These are phyloP conservation scores for Orbilia quercus DNA, from an alignment of 2,329 filamentous ascomycete species.

Conservation along the genomic window DNA sequence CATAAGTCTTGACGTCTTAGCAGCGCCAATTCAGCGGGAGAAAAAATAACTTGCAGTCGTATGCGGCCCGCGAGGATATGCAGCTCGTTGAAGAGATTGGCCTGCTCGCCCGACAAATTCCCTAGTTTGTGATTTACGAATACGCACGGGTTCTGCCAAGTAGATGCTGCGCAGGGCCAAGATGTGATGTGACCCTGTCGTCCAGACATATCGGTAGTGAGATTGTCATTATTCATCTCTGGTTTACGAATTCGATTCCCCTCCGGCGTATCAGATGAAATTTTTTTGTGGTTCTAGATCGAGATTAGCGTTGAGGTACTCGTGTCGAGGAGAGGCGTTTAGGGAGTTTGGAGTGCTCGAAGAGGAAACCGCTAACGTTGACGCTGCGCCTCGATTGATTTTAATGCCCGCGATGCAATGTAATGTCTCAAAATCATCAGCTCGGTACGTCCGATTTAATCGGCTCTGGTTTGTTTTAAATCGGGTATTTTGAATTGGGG, in stretches of 20 bases:
- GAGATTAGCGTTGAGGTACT: neutral
- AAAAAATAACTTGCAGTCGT: too few relatives aligned
- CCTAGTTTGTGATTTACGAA: slow-evolving; percentile 10
- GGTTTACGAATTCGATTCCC: slow-evolving; percentile 8
- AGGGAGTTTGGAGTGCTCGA: neutral
- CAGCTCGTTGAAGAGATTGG: neutral
- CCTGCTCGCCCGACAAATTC: slow-evolving; percentile 7
- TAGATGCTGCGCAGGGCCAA: slow-evolving; percentile 3
- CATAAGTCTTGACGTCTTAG: too few relatives aligned
- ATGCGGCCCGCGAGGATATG: too few relatives aligned
- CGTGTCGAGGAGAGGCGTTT: neutral
- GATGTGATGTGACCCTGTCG: slow-evolving; percentile 8
- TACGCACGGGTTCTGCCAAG: slow-evolving; percentile 17
- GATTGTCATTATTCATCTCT: slow-evolving; percentile 28
- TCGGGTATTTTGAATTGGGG: too few relatives aligned
- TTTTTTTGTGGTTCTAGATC: too few relatives aligned
- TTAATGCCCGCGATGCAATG: slow-evolving; percentile 23
- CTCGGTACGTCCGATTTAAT: too few relatives aligned
- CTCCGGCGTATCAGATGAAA: slow-evolving; percentile 8
- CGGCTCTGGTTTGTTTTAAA: too few relatives aligned
- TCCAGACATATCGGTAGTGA: neutral
- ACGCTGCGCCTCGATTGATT: slow-evolving; percentile 32
- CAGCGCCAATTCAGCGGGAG: too few relatives aligned
- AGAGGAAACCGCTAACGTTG: slow-evolving; percentile 33
- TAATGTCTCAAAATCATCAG: neutral